A percentile compares a stretch with the other conserved stretches of the same genome.
phyloP scores from a whole-genome alignment of 1,284 basidiomycete species.

The Pisolithus thermaeus region DNA sequence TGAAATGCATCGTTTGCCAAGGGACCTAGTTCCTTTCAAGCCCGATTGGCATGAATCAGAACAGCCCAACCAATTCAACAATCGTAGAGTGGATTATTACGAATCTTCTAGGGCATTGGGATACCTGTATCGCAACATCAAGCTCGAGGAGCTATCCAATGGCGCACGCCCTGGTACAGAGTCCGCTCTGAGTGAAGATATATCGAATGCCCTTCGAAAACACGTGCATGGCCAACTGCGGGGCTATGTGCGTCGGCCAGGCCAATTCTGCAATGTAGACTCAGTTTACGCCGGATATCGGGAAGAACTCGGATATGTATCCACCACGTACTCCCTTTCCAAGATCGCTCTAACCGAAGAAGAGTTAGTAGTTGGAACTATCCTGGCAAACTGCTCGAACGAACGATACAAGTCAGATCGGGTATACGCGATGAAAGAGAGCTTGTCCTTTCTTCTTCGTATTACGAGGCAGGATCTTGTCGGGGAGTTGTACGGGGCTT shows the following conservation, averaged over 20 bases:
- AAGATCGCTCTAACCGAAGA: conserved; percentile 58
- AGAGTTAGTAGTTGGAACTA: conserved; percentile 69
- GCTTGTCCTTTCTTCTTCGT: conserved; percentile 48
- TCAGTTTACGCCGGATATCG: conserved; percentile 47
- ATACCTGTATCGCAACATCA: conserved; percentile 57
- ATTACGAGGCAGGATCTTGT: conserved; percentile 45
- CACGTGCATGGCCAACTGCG: conserved; percentile 35
- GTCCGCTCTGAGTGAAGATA: conserved; percentile 38
- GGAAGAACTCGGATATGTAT: conserved; percentile 64
- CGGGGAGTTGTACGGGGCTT: conserved; percentile 21
- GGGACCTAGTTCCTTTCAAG: conserved; percentile 53
- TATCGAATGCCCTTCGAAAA: conserved; percentile 40
- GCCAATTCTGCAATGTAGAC: conserved; percentile 28
- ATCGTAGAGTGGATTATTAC: conserved; percentile 63
- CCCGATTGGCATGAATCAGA: conserved; percentile 76
- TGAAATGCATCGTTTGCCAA: conserved; percentile 44
- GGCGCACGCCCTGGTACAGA: conserved; percentile 16
- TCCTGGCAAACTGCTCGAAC: conserved; percentile 60
- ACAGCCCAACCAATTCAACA: conserved; percentile 45
- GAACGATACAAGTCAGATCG: conserved; percentile 54
- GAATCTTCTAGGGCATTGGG: conserved; percentile 63
- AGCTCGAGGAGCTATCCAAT: conserved; percentile 36
- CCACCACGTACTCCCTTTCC: conserved; percentile 62
- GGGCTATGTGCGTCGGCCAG: conserved; percentile 25
- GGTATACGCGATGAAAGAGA: conserved; percentile 57